These are phyloP conservation scores for Puccinia triticina DNA, from an alignment of 1,284 basidiomycete species.

Conservation along the genomic window DNA sequence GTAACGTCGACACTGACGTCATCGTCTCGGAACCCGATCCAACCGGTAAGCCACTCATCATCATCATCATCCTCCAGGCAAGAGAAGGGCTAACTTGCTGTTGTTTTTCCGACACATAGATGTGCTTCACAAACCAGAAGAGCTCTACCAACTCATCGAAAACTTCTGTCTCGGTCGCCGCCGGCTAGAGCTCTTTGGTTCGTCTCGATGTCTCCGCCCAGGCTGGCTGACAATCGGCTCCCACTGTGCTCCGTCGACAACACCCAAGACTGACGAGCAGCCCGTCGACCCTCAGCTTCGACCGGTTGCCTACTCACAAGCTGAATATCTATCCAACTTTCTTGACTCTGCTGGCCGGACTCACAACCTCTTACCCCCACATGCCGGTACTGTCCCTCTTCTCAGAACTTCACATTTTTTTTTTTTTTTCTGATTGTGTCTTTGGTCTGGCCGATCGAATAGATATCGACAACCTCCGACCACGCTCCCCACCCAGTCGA, in stretches of 20 bases:
- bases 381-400: constrained; percentile 22
- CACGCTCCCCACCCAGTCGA: constrained; percentile 48
- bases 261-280: not conserved
- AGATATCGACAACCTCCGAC: constrained; percentile 51
- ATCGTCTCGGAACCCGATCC: constrained; percentile 49
- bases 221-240: constrained; percentile 88
- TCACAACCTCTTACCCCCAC: constrained; percentile 46
- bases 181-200: constrained; percentile 86
- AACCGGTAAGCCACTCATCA: constrained; percentile 8
- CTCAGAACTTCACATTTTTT: not conserved
- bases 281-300: not conserved
- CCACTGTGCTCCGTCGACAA: constrained; percentile 56
- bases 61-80: constrained; percentile 27
- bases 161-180: constrained; percentile 95
- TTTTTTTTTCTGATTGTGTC: not conserved
- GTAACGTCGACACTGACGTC: constrained; percentile 76
- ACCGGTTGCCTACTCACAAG: constrained; percentile 32
- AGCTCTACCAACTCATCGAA: constrained; percentile 92
- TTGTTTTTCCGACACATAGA: constrained; percentile 64
- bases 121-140: constrained; percentile 82
- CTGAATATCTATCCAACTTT: constrained; percentile 36
- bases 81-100: not conserved
- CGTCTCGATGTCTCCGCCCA: constrained; percentile 70
- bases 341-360: constrained; percentile 36
- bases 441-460: not conserved